phyloP scores from a whole-genome alignment of 768 basidiomycete genomes.

The Phlebiopsis flavidoalba region DNA sequence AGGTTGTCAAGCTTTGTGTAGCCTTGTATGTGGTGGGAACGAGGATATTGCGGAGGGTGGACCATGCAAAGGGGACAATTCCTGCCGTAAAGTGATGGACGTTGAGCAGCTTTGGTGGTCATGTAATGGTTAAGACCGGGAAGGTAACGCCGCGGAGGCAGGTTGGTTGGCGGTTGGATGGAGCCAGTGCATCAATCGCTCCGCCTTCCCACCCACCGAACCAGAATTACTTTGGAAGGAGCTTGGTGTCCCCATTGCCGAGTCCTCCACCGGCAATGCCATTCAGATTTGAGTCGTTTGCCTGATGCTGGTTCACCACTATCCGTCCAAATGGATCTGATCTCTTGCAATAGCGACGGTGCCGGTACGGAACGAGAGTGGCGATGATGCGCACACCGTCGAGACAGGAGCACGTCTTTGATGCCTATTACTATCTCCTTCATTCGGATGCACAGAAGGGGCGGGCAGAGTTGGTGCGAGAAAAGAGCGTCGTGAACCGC shows the following conservation, averaged over 20 bases:
- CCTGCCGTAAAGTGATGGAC: slow-evolving; percentile 19
- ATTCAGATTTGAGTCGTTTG: slow-evolving; percentile 24
- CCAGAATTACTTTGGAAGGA: slow-evolving; percentile 44
- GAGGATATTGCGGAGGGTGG: slow-evolving; percentile 6
- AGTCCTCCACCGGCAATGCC: slow-evolving; percentile 18
- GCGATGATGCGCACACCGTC: slow-evolving; percentile 47
- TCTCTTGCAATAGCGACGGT: slow-evolving; percentile 67
- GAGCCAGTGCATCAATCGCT: slow-evolving; percentile 46
- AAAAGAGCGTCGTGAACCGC: slow-evolving; percentile 75
- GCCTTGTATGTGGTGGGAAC: slow-evolving; percentile 11
- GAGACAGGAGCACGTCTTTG: slow-evolving; percentile 12
- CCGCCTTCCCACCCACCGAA: slow-evolving; percentile 30
- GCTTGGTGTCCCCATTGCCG: slow-evolving; percentile 43
- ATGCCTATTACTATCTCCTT: slow-evolving; percentile 17
- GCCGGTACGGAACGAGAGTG: slow-evolving; percentile 83
- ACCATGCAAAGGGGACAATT: slow-evolving; percentile 18
- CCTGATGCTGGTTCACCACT: slow-evolving; percentile 30
- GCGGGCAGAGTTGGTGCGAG: slow-evolving; percentile 53
- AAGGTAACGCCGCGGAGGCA: slow-evolving; percentile 80
- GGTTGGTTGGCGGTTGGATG: too few species aligned
- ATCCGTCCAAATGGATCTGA: slow-evolving; percentile 80
- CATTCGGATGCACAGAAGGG: slow-evolving; percentile 17
- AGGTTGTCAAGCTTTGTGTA: slow-evolving; percentile 9
- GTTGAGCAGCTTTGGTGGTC: slow-evolving; percentile 33
- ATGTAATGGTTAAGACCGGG: slow-evolving; percentile 67